phyloP scores from a whole-genome alignment of 768 basidiomycete species.

The Suillus discolor region DNA sequence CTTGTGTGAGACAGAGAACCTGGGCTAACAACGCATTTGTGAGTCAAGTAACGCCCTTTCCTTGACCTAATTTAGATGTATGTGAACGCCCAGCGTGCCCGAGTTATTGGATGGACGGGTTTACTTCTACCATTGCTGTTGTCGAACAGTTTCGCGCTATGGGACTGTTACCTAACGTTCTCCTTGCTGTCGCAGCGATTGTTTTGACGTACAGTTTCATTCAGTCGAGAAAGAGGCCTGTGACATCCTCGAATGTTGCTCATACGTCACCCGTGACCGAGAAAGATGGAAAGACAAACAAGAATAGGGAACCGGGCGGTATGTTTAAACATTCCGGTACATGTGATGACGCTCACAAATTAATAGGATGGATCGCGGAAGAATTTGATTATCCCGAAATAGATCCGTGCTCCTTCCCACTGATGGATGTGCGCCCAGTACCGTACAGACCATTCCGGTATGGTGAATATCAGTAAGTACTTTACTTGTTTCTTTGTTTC shows the following conservation, averaged over 20 bases:
- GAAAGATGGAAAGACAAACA: slow-evolving; percentile 19
- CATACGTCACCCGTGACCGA: neutral
- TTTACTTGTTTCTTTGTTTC: neutral
- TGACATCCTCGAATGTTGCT: neutral
- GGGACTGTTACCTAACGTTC: neutral
- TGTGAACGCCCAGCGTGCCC: neutral
- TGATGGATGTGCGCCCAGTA: slow-evolving; percentile 52
- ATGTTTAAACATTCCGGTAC: neutral
- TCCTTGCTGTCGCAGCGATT: neutral
- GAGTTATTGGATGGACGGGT: neutral
- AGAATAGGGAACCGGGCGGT: slow-evolving; percentile 27
- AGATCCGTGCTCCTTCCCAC: slow-evolving; percentile 38
- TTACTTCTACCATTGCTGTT: neutral
- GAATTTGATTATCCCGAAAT: slow-evolving; percentile 55
- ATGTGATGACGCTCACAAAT: neutral
- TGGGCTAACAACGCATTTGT: neutral
- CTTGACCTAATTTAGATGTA: neutral
- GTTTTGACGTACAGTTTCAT: slow-evolving; percentile 13
- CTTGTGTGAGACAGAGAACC: neutral
- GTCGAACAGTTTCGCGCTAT: neutral
- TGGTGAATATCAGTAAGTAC: slow-evolving; percentile 62
- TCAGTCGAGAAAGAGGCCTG: slow-evolving; percentile 6
- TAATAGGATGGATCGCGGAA: slow-evolving; percentile 56
- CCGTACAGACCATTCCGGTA: slow-evolving; percentile 68
- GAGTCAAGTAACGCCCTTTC: neutral